Percentiles rank a stretch among this genome's conserved stretches.
These are phyloP conservation scores for Nannizziopsis barbatae DNA, from an alignment of 2,329 filamentous ascomycete genomes.

Conservation along the genomic window DNA sequence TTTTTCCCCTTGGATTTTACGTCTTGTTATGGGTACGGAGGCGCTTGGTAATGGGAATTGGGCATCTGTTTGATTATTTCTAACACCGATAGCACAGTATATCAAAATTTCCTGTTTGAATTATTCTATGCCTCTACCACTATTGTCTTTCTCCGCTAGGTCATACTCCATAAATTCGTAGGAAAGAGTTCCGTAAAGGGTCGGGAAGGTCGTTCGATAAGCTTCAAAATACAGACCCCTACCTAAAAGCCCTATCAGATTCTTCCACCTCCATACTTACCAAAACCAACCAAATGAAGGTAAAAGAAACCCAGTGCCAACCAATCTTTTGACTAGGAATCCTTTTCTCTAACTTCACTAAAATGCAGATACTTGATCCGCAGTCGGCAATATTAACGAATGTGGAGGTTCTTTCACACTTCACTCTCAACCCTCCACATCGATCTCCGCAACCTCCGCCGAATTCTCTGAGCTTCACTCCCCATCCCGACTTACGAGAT, in stretches of 20 bases:
- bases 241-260: no score
- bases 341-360: neutral
- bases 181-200: no score
- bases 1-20: slow-evolving; percentile 4
- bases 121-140: neutral
- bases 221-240: no score
- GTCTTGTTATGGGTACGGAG: neutral
- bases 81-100: neutral
- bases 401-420: slow-evolving; percentile 34
- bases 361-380: slow-evolving; percentile 33
- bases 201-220: no score
- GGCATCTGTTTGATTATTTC: slow-evolving; percentile 7
- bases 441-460: slow-evolving; percentile 31
- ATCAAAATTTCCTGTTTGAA: slow-evolving; percentile 5
- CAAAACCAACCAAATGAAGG: no score
- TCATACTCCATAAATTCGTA: neutral
- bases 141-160: no score
- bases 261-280: no score
- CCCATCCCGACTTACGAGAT: slow-evolving; percentile 35
- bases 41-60: slow-evolving; percentile 5
- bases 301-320: no score
- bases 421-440: slow-evolving; percentile 33
- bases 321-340: neutral
- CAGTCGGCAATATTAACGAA: slow-evolving; percentile 37
- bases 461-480: slow-evolving; percentile 29